Evolutionary conservation across 148 eudicot species (phyloP).

Genomic region (Heliamphora exappendiculata): DNA sequence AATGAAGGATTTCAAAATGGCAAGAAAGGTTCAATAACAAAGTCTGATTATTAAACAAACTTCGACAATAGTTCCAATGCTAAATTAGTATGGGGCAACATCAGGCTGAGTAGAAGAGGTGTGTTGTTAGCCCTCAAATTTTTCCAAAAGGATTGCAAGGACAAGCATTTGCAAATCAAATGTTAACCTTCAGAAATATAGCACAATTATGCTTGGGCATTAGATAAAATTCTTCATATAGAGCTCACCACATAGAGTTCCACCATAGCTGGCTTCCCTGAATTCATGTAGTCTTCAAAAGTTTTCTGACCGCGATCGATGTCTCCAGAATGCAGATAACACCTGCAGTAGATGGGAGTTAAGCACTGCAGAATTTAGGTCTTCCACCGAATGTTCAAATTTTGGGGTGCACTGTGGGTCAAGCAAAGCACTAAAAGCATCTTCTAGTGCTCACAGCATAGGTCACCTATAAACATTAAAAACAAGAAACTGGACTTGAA

Average conservation of each 20-base stretch:
- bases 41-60: background rate
- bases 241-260: constrained; percentile 65
- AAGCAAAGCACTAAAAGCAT: background rate
- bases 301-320: constrained; percentile 52
- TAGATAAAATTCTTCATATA: background rate
- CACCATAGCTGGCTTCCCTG: constrained; percentile 36
- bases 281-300: constrained; percentile 59
- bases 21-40: background rate
- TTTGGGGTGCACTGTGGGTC: background rate
- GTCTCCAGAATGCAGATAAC: constrained; percentile 66
- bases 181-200: background rate
- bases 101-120: background rate
- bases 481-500: background rate
- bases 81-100: background rate
- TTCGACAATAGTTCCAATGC: background rate
- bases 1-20: background rate
- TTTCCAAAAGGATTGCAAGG: background rate
- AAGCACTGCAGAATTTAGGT: background rate
- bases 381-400: background rate
- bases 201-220: background rate
- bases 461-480: background rate
- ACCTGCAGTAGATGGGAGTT: constrained; percentile 36
- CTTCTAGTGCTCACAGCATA: background rate
- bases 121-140: background rate
- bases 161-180: background rate